Conservation (phyloP, 805 yeast species). For the Metschnikowia amazonensis region DNA sequence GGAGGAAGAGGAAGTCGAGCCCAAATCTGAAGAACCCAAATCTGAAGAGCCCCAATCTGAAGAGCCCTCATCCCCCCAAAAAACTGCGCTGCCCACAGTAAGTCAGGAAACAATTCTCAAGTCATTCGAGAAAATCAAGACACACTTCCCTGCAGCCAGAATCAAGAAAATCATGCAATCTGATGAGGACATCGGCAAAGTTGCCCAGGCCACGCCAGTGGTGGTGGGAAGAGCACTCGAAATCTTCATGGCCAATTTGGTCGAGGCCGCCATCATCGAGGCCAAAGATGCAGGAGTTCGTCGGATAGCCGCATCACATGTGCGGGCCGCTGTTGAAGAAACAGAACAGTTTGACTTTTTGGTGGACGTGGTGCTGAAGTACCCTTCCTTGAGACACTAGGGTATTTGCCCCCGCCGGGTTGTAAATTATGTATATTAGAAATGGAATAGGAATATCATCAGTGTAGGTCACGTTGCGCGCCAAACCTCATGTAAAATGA, state of each 20-base stretch:
- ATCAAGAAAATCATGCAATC: slow-evolving; percentile 96
- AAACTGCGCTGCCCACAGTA: slow-evolving; percentile 12
- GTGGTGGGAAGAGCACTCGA: slow-evolving; percentile 95
- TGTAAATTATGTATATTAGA: slow-evolving; percentile 20
- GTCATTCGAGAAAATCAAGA: slow-evolving; percentile 54
- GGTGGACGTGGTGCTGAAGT: slow-evolving; percentile 67
- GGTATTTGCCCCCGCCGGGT: not conserved
- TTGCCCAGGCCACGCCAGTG: slow-evolving; percentile 98
- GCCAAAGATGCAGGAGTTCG: slow-evolving; percentile 73
- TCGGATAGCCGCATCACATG: slow-evolving; percentile 77
- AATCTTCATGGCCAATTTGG: slow-evolving; percentile 83
- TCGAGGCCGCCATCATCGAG: slow-evolving; percentile 75
- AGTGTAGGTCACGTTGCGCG: not conserved
- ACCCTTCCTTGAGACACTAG: slow-evolving; percentile 41
- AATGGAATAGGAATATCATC: slow-evolving; percentile 1
- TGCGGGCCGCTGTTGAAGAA: slow-evolving; percentile 75
- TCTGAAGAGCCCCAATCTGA: slow-evolving; percentile 1
- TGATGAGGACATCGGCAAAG: slow-evolving; percentile 97
- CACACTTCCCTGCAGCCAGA: slow-evolving; percentile 89
- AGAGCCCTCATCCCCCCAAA: not conserved
- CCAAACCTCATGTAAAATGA: not conserved
- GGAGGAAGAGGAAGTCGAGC: not conserved
- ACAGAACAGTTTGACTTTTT: slow-evolving; percentile 93
- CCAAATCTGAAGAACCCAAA: not conserved
- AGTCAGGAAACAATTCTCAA: slow-evolving; percentile 31